Base-by-base conservation (phyloP, 306 rosid genomes). In the Lathyrus sativus region DNA sequence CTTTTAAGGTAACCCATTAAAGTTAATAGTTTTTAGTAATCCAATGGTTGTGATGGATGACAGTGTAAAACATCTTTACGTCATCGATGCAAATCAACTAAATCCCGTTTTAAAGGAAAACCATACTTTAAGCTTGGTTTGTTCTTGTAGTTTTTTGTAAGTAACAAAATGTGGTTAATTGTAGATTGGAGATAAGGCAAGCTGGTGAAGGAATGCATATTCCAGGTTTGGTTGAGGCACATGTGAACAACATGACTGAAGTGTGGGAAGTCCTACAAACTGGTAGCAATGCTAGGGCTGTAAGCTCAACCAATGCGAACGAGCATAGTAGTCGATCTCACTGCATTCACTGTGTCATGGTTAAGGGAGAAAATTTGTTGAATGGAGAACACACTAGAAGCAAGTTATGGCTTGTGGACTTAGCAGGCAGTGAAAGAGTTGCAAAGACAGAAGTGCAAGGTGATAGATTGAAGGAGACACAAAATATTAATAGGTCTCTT, bases 261-360 rank as follows among this genome's bases (percentile, higher is more conserved):
- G 98, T 93, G 53, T 95, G 97, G 99, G 96, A 95, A 78, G 99
- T 90, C 77, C 83, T 90, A 35, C 88, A 88, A 77, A 86, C 97
- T n/a, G 98, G 97, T 65, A 93, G 97, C 74, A 90, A 93, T 76
- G 91, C 98, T 51, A 90, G 98, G 78, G 97, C 90, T 28, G 90
- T 88, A 64, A 84, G 98, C 77, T 83, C 97, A 72, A 93, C 98
- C 74, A 85, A 87, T 72, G 86, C 91, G 67, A 93, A 93, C 18
- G 98, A 93, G 80, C 97, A 90, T 67, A 90, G 97, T 79, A 90
- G 98, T 81, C 80, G 97, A 54, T 93, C 97, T 4, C 98, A 93
- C 79, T 93, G 99, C 85, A 95, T 95, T 71, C 97, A 88, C 72
- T 88, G 97, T 74, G 99, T 95, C 60, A 90, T 90, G 99, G 97